Conservation (phyloP, 176 grass and related monocot species). For the Urochloa ruziziensis region DNA sequence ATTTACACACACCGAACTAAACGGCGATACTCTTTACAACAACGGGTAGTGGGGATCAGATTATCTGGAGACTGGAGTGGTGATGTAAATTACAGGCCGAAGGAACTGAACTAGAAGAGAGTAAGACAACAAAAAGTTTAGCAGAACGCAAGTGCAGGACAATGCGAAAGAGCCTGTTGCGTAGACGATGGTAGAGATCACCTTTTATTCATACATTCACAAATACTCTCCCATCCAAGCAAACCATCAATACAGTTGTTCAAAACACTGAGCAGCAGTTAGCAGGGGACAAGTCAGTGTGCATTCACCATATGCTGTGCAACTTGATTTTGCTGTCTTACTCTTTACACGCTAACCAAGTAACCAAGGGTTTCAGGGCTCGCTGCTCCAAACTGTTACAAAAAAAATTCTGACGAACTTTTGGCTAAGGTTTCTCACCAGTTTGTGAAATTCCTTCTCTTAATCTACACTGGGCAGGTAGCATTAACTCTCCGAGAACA, state of each 20-base stretch:
- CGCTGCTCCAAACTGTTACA: constrained; percentile 8
- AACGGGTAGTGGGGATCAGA: too few species aligned
- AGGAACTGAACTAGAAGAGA: too few species aligned
- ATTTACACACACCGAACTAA: too few species aligned
- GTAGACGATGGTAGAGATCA: background rate
- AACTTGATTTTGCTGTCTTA: constrained; percentile 13
- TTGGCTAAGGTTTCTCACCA: constrained; percentile 21
- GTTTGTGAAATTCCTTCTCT: constrained; percentile 11
- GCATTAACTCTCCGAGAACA: constrained; percentile 32
- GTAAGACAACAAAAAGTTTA: too few species aligned
- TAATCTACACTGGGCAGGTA: constrained; percentile 54
- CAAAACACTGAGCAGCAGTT: background rate
- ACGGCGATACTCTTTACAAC: too few species aligned
- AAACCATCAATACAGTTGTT: background rate
- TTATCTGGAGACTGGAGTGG: too few species aligned
- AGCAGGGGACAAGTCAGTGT: background rate
- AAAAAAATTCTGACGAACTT: background rate
- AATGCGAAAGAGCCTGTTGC: background rate
- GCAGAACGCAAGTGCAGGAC: background rate
- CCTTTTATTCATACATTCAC: background rate
- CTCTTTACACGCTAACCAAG: constrained; percentile 28
- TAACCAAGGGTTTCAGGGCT: background rate
- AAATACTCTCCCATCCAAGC: background rate
- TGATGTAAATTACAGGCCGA: too few species aligned
- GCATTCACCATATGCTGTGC: constrained; percentile 13